Evolutionary conservation across 176 grass and related monocot genomes (phyloP), one percentile per base, ranked within the genome.

Genomic region (Musa schizocarpa): DNA sequence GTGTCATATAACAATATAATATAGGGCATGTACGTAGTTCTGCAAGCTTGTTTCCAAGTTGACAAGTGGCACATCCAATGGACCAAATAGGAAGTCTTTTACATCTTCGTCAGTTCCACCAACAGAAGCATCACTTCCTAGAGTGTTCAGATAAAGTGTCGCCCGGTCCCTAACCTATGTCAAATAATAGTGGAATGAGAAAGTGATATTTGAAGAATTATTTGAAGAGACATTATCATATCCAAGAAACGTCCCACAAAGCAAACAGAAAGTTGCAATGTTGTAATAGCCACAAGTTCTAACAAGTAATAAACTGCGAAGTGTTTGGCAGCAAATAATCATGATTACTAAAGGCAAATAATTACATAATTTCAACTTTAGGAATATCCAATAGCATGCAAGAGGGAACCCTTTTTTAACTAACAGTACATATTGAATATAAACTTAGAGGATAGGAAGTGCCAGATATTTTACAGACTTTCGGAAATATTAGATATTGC

Each of bases 31-130:
- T 92, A 99, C 95, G 84, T 99, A 92, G 68, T 87, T 99, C 61
- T 73, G 79, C 79, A 94, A 81, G 74, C 86, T 94, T 13, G 88
- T 81, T 86, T 99, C 95, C 81, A 99, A 79, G 70, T 99, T 99
- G 84, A 81, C 86, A 69, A 99, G 83, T 69, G 95, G 95, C 76
- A 94, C 84, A 76, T 99, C 95, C 83, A 99, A 86, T 73, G 95
- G 89, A 68, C 95, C 88, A 75, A 99, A 99, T 54, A 99, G 90
- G 63, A 99, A 94, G 16, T 94, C 91, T 25, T 84, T 89, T 21
- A 82, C 87, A 74, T 99, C 95, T 88, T 87, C 89, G 65, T 91
- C 86, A 23, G 82, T 87, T 59, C 92, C 91, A 70, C 82, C 90
- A 76, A 89, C 86, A 43, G 76, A 77, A 53, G 82, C 91, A 80